Percentiles rank a stretch among this genome's conserved stretches.
Evolutionary conservation across 2,329 filamentous ascomycete species (phyloP).

Genomic region (Metarhizium sp.): DNA sequence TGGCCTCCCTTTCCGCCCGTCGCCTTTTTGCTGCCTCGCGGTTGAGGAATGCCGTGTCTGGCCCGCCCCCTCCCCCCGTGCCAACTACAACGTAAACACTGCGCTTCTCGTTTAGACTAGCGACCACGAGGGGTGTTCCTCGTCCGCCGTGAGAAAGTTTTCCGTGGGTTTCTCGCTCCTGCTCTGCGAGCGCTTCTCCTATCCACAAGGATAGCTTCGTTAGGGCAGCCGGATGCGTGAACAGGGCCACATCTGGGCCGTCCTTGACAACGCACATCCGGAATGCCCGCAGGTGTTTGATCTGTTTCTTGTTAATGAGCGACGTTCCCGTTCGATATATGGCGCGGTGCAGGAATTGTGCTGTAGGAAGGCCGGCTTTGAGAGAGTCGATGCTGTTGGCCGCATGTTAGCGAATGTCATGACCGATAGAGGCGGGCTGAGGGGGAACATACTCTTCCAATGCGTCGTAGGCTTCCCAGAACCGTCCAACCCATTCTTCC

Average conservation of each 20-base stretch:
- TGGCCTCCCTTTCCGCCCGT: conserved; percentile 53
- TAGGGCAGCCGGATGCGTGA: conserved; percentile 84
- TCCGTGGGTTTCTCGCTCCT: conserved; percentile 70
- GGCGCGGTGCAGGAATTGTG: conserved; percentile 81
- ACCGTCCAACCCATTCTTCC: conserved; percentile 57
- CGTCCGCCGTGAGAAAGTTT: conserved; percentile 58
- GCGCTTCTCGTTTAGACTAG: conserved; percentile 76
- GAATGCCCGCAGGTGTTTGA: conserved; percentile 85
- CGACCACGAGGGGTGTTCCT: conserved; percentile 81
- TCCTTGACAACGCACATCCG: conserved; percentile 95
- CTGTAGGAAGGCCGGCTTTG: conserved; percentile 67
- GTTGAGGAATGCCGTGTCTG: conserved; percentile 60
- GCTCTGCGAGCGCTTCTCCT: conserved; percentile 80
- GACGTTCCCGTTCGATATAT: conserved; percentile 90
- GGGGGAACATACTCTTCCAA: conserved; percentile 50
- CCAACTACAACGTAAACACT: conserved; percentile 91
- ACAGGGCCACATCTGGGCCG: conserved; percentile 81
- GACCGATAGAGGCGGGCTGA: too few species aligned
- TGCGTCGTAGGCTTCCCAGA: conserved; percentile 66
- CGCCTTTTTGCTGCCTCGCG: conserved; percentile 56
- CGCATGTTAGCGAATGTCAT: conserved; percentile 1
- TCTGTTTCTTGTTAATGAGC: conserved; percentile 86
- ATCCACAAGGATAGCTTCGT: conserved; percentile 94
- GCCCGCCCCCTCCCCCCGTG: conserved; percentile 76
- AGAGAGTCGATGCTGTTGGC: conserved; percentile 59